Conservation (phyloP, 192 early-diverging fungal species). For the Chytriomyces confervae region DNA sequence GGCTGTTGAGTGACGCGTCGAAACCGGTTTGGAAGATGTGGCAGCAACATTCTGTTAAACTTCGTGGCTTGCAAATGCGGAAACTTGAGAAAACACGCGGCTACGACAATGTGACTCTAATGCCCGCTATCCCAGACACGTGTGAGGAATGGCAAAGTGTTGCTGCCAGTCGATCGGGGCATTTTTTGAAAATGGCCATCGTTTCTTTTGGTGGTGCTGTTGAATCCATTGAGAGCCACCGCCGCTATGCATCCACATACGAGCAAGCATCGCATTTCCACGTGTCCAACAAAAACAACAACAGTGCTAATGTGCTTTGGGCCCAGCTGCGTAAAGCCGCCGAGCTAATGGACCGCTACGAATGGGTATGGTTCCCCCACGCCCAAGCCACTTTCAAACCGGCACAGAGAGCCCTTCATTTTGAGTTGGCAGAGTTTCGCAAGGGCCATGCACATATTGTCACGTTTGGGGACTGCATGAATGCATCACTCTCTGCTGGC, state of each 20-base stretch:
- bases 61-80: constrained; percentile 9
- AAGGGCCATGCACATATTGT: background rate
- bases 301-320: background rate
- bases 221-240: background rate
- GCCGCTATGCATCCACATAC: background rate
- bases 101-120: background rate
- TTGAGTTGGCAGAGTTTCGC: background rate
- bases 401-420: background rate
- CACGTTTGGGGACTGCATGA: constrained; percentile 13
- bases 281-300: background rate
- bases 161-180: background rate
- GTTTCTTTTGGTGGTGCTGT: background rate
- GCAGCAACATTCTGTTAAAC: background rate
- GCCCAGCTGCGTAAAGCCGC: background rate
- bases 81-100: background rate
- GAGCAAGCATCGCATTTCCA: constrained; percentile 13
- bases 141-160: background rate
- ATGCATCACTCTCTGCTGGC: too few relatives aligned
- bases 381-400: background rate
- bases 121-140: constrained; percentile 1
- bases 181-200: constrained; percentile 9
- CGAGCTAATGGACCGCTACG: constrained; percentile 5
- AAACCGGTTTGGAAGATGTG: background rate
- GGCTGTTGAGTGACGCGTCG: constrained; percentile 3
- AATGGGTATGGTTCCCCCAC: constrained; percentile 13